Percentiles rank a stretch among this genome's conserved stretches.
These are phyloP conservation scores for Sarcocystis neurona DNA, from an alignment of 169 alveolate species.

Conservation along the genomic window DNA sequence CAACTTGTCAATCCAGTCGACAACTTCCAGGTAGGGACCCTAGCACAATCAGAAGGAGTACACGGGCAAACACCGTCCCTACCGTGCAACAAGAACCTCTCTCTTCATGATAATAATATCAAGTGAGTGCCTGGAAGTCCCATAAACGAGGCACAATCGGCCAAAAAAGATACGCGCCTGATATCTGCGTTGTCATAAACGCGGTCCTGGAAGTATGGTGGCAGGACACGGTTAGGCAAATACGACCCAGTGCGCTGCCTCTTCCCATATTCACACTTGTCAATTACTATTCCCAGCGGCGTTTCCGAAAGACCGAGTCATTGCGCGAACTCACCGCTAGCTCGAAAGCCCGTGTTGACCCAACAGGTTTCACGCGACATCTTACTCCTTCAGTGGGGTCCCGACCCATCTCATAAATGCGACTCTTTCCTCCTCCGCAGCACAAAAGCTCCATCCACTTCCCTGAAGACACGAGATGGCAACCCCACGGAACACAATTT, in stretches of 20 bases:
- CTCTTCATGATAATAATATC: too few species aligned
- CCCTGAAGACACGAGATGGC: too few species aligned
- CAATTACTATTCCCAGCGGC: too few species aligned
- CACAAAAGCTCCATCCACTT: constrained; percentile 23
- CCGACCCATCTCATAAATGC: neutral
- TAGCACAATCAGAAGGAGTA: neutral
- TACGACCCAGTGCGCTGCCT: neutral
- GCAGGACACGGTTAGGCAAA: neutral
- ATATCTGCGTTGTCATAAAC: too few species aligned
- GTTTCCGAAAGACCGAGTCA: too few species aligned
- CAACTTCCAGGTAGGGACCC: constrained; percentile 35
- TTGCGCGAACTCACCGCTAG: constrained; percentile 45
- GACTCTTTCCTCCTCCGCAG: constrained; percentile 11
- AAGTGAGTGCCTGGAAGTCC: too few species aligned
- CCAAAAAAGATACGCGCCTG: too few species aligned
- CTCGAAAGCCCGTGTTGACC: constrained; percentile 38
- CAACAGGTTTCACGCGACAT: constrained; percentile 29
- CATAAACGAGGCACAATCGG: too few species aligned
- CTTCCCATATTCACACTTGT: too few species aligned
- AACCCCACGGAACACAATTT: too few species aligned
- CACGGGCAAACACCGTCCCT: neutral
- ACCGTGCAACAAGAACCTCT: too few species aligned
- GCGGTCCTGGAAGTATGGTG: too few species aligned
- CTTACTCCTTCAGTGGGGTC: constrained; percentile 13
- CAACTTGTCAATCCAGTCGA: constrained; percentile 60